phyloP scores from a whole-genome alignment of 2,329 filamentous ascomycete species.

The Lachnellula cervina region DNA sequence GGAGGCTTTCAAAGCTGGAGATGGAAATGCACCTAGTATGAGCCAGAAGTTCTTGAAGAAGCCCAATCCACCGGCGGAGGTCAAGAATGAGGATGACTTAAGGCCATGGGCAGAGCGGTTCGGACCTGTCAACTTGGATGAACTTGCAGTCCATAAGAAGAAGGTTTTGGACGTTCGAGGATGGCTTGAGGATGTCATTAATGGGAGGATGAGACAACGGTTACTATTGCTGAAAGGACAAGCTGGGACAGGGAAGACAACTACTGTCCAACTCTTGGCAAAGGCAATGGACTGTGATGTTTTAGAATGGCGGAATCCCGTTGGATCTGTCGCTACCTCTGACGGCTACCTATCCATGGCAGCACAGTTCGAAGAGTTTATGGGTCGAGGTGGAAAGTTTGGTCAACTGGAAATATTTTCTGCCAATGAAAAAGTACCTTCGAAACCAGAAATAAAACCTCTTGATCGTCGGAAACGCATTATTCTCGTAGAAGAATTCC shows the following conservation, averaged over 20 bases:
- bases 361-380: conserved; percentile 86
- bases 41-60: conserved; percentile 49
- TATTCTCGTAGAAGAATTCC: conserved; percentile 77
- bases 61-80: conserved; percentile 23
- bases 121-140: conserved; percentile 67
- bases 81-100: conserved; percentile 46
- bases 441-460: conserved; percentile 29
- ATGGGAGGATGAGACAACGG: conserved; percentile 61
- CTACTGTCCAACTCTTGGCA: conserved; percentile 73
- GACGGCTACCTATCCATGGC: conserved; percentile 66
- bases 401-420: conserved; percentile 56
- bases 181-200: conserved; percentile 75
- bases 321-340: conserved; percentile 50
- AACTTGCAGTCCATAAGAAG: conserved; percentile 89
- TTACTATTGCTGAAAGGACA: conserved; percentile 83
- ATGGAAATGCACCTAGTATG: conserved; percentile 27
- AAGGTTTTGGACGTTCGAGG: conserved; percentile 81
- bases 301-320: conserved; percentile 87
- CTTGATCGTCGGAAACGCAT: conserved; percentile 43
- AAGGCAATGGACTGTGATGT: conserved; percentile 72
- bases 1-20: conserved; percentile 24
- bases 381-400: conserved; percentile 76
- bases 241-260: conserved; percentile 89
- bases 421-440: conserved; percentile 21
- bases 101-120: conserved; percentile 88